These are phyloP conservation scores for Arthonia radiata DNA, from an alignment of 495 filamentous ascomycete species.

Conservation along the genomic window DNA sequence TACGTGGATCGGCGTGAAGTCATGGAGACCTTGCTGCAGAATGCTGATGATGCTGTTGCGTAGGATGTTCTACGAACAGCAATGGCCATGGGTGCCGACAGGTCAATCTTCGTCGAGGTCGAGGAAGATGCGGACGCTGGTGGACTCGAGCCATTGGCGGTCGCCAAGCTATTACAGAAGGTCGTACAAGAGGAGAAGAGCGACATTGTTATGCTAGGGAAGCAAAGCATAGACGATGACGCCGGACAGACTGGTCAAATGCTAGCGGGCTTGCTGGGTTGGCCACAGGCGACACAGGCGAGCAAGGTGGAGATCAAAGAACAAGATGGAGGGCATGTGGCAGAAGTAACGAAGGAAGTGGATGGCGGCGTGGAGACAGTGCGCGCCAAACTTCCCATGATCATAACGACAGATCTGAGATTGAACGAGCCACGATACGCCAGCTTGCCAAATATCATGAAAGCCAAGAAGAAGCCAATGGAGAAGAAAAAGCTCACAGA, in stretches of 20 bases:
- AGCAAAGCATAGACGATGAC: constrained; percentile 96
- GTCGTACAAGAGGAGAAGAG: constrained; percentile 60
- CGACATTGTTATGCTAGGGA: constrained; percentile 81
- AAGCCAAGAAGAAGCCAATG: constrained; percentile 98
- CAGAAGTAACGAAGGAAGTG: constrained; percentile 70
- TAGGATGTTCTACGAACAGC: constrained; percentile 75
- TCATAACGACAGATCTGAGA: constrained; percentile 84
- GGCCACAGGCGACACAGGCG: constrained; percentile 88
- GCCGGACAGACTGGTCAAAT: constrained; percentile 93
- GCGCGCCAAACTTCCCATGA: constrained; percentile 55
- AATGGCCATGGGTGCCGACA: constrained; percentile 97
- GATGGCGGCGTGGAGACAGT: constrained; percentile 90
- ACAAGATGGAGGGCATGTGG: constrained; percentile 16
- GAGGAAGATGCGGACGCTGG: constrained; percentile 23
- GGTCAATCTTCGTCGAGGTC: constrained; percentile 59
- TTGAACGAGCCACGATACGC: constrained; percentile 92
- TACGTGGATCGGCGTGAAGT: too few relatives aligned
- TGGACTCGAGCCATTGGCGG: constrained; percentile 62
- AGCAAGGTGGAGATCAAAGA: constrained; percentile 48
- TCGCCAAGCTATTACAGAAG: constrained; percentile 65
- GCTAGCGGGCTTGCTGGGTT: constrained; percentile 76
- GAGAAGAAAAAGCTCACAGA: constrained; percentile 74
- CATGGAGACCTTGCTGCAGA: constrained; percentile 70
- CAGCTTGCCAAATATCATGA: constrained; percentile 96
- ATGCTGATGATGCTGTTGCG: constrained; percentile 66